A percentile compares a stretch with the other conserved stretches of the same genome.
phyloP scores from a whole-genome alignment of 352 stramenopile genomes.

The Pythium rishiriense region DNA sequence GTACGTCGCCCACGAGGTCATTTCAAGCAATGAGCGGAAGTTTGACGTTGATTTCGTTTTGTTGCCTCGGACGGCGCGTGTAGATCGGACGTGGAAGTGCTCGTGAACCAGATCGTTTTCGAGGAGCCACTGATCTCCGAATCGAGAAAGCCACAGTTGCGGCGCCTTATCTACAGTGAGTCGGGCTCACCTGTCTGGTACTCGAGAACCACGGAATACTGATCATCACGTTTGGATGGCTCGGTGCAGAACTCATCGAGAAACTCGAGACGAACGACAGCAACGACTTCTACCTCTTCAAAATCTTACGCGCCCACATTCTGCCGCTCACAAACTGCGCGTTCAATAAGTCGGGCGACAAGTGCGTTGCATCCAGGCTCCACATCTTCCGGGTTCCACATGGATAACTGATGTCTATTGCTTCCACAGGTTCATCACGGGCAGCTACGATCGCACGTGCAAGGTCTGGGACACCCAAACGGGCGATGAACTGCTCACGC shows the following conservation, averaged over 20 bases:
- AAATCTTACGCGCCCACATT: slow-evolving; percentile 95
- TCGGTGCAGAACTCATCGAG: slow-evolving; percentile 88
- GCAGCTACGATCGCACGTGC: slow-evolving; percentile 94
- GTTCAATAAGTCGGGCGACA: slow-evolving; percentile 97
- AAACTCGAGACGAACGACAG: slow-evolving; percentile 94
- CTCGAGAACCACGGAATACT: no score
- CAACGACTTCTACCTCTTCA: slow-evolving; percentile 96
- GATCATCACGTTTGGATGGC: no score
- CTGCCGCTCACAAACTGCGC: slow-evolving; percentile 95
- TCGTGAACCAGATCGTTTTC: slow-evolving; percentile 96
- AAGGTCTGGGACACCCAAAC: slow-evolving; percentile 96
- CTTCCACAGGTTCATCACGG: slow-evolving; percentile 90
- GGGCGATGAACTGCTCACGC: slow-evolving; percentile 91
- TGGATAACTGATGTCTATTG: no score
- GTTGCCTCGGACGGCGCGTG: no score
- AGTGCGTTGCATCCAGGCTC: slow-evolving; percentile 61
- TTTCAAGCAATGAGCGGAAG: no score
- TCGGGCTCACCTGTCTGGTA: background rate
- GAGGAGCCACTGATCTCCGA: slow-evolving; percentile 93
- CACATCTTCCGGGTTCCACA: no score
- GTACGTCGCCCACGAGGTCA: slow-evolving; percentile 35
- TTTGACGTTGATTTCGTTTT: no score
- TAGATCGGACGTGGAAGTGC: slow-evolving; percentile 91
- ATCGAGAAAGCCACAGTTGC: slow-evolving; percentile 92
- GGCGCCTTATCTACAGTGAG: slow-evolving; percentile 92